Conservation (phyloP, 1,139 yeast species). For the Saccharomycopsis phalli region DNA sequence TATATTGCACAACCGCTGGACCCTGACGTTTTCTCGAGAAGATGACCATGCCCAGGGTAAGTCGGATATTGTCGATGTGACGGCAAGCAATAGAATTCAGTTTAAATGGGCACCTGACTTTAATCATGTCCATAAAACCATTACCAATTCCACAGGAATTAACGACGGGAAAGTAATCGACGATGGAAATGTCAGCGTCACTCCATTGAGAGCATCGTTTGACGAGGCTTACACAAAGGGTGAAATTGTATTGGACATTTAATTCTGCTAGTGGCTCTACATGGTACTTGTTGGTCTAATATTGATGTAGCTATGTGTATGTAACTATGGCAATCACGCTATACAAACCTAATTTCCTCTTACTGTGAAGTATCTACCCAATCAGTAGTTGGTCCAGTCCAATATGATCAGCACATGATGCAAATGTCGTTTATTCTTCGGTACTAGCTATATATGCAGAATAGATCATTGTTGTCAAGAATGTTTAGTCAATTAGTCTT, state of each 20-base stretch:
- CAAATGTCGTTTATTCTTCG: no score
- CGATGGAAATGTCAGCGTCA: constrained; percentile 53
- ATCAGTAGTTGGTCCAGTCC: no score
- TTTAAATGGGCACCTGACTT: constrained; percentile 85
- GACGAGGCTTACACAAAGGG: constrained; percentile 29
- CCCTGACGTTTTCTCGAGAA: constrained; percentile 41
- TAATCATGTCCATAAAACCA: constrained; percentile 53
- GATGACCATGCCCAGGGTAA: constrained; percentile 20
- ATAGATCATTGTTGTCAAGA: no score
- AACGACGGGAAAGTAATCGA: constrained; percentile 50
- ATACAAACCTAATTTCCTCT: constrained; percentile 3
- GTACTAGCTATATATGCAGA: no score
- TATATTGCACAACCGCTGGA: constrained; percentile 73
- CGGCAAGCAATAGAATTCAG: constrained; percentile 33
- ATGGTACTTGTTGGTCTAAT: not conserved
- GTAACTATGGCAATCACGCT: no score
- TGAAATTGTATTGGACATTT: constrained; percentile 3
- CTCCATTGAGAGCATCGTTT: constrained; percentile 76
- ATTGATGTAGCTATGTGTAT: not conserved
- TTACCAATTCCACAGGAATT: constrained; percentile 39
- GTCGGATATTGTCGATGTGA: constrained; percentile 37
- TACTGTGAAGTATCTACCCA: not conserved
- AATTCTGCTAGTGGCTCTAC: constrained; percentile 2
- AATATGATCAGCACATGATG: no score
- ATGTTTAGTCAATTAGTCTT: no score